Evolutionary conservation across 164 flowering plant genomes (phyloP).

Genomic region (Liriodendron chinense): DNA sequence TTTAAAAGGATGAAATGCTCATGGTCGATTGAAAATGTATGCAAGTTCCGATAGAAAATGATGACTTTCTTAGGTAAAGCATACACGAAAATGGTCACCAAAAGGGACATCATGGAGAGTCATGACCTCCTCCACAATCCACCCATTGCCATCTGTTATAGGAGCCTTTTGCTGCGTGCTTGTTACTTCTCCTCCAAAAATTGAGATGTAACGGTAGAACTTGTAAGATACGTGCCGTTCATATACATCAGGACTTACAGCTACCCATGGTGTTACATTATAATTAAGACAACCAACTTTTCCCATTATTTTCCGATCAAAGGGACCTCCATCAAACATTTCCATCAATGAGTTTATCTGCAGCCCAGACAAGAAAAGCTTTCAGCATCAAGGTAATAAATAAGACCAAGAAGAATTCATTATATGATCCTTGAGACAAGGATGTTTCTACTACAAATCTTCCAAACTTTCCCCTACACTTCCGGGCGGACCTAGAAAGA

Average conservation of each 20-base stretch:
- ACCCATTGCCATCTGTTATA: conserved; percentile 38
- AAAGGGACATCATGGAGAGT: conserved; percentile 66
- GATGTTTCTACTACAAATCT: background rate
- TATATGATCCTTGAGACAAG: background rate
- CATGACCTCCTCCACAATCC: conserved; percentile 65
- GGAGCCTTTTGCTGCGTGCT: conserved; percentile 60
- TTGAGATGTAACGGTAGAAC: conserved; percentile 55
- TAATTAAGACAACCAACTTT: conserved; percentile 69
- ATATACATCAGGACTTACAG: conserved; percentile 30
- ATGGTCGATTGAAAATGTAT: background rate
- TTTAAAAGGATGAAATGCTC: background rate
- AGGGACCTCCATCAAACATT: conserved; percentile 67
- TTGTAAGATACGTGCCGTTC: conserved; percentile 63
- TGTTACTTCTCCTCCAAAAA: conserved; percentile 72
- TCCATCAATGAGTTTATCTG: conserved; percentile 65
- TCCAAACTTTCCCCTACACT: too few species aligned
- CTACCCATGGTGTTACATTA: conserved; percentile 58
- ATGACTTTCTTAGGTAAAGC: background rate
- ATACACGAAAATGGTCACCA: conserved; percentile 56
- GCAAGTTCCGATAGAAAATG: background rate
- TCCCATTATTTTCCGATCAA: conserved; percentile 64
- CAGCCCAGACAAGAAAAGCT: conserved; percentile 11
- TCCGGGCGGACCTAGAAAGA: too few species aligned
- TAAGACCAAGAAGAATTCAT: background rate
- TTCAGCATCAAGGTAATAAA: background rate